A percentile compares a stretch with the other conserved stretches of the same genome.
Evolutionary conservation across 1,139 yeast species (phyloP).

Genomic region (Taphrina pruni): DNA sequence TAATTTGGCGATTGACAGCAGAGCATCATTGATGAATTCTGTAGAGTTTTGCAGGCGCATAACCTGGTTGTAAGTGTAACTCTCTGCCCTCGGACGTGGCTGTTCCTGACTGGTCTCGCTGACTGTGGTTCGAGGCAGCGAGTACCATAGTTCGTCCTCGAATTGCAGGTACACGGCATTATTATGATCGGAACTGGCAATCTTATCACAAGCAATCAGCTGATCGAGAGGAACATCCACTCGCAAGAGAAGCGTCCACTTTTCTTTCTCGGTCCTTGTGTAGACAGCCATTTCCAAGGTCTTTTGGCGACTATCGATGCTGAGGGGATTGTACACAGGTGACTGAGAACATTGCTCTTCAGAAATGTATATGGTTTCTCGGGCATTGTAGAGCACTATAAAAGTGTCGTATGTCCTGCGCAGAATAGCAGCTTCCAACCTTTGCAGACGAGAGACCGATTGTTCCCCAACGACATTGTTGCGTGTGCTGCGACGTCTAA

Average conservation of each 20-base stretch:
- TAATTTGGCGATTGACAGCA: conserved; percentile 14
- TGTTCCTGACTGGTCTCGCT: neutral
- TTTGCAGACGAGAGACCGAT: conserved; percentile 1
- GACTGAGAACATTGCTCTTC: conserved; percentile 11
- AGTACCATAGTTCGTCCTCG: conserved; percentile 28
- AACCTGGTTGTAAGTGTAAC: conserved; percentile 21
- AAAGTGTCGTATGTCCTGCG: conserved; percentile 14
- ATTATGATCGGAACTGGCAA: neutral
- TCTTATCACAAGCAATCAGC: neutral
- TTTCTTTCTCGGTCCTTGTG: neutral
- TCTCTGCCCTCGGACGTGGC: conserved; percentile 7
- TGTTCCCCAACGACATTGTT: neutral
- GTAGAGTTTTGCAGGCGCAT: conserved; percentile 30
- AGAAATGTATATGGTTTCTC: conserved; percentile 20
- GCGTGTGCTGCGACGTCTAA: conserved; percentile 37
- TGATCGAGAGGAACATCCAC: neutral
- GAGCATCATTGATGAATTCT: conserved; percentile 34
- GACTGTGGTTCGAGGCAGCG: neutral
- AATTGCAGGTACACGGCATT: conserved; percentile 17
- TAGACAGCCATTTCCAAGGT: conserved; percentile 16
- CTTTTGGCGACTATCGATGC: conserved; percentile 10
- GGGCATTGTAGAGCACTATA: conserved; percentile 15
- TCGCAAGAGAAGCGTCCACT: conserved; percentile 15
- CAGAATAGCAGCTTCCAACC: conserved; percentile 24
- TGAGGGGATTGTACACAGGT: conserved; percentile 23